A percentile compares a stretch with the other conserved stretches of the same genome.
phyloP scores from a whole-genome alignment of 306 rosid genomes.

The Castanea sativa region DNA sequence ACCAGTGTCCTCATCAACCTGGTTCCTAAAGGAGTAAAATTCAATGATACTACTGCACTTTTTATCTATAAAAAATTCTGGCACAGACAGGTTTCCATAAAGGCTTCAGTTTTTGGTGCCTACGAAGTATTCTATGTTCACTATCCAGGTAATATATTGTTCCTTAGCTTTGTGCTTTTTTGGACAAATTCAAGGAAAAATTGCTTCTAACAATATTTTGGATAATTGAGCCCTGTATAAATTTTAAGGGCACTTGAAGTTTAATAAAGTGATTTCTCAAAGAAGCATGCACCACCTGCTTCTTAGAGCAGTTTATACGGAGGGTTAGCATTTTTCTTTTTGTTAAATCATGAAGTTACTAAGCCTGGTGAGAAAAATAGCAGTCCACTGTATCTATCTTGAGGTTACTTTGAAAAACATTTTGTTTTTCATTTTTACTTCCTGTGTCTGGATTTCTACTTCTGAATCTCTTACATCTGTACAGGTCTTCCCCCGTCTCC shows the following conservation, averaged over 20 bases:
- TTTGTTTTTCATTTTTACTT: too few species aligned
- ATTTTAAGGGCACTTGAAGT: slow-evolving; percentile 5
- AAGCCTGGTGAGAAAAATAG: background rate
- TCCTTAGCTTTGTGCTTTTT: background rate
- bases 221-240: background rate
- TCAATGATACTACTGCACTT: slow-evolving; percentile 54
- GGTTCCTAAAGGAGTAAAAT: slow-evolving; percentile 66
- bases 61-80: slow-evolving; percentile 72
- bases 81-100: slow-evolving; percentile 56
- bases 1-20: slow-evolving; percentile 72
- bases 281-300: background rate
- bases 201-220: background rate
- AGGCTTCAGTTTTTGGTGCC: slow-evolving; percentile 63
- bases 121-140: slow-evolving; percentile 75
- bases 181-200: background rate
- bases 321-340: background rate
- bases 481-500: slow-evolving; percentile 99
- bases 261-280: background rate
- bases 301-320: background rate
- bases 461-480: slow-evolving; percentile 19
- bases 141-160: slow-evolving; percentile 66
- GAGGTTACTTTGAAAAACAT: background rate
- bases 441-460: slow-evolving; percentile 9
- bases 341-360: background rate
- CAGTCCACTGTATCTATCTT: background rate